Conservation (phyloP, 2,329 filamentous ascomycete genomes). For the Exophiala xenobiotica region DNA sequence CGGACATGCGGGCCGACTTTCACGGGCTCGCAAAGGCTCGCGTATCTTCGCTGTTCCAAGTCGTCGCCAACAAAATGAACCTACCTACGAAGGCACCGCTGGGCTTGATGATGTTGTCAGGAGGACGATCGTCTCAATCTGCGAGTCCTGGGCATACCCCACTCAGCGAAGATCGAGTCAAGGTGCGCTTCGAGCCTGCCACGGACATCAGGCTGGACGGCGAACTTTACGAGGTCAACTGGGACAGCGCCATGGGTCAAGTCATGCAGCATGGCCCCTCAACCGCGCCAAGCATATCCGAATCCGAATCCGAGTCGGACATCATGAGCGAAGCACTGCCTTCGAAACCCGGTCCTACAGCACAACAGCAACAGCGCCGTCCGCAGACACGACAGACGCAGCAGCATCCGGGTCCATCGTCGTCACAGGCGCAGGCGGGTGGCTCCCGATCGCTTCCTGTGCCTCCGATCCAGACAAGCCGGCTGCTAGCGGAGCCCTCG, state of each 20-base stretch:
- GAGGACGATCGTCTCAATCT: constrained; percentile 61
- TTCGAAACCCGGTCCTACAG: constrained; percentile 6
- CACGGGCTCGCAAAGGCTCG: constrained; percentile 68
- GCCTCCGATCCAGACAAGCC: constrained; percentile 19
- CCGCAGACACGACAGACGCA: constrained; percentile 20
- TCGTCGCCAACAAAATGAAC: constrained; percentile 78
- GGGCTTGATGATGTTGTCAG: constrained; percentile 64
- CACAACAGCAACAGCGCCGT: constrained; percentile 16
- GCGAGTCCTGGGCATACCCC: constrained; percentile 68
- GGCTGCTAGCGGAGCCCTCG: constrained; percentile 12
- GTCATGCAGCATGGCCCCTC: constrained; percentile 22
- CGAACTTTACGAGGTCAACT: constrained; percentile 32
- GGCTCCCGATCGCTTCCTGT: constrained; percentile 8
- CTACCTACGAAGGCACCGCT: constrained; percentile 60
- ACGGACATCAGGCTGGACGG: constrained; percentile 45
- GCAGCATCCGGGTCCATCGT: constrained; percentile 3
- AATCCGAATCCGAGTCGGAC: constrained; percentile 26
- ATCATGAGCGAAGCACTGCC: constrained; percentile 18
- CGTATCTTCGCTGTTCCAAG: constrained; percentile 71
- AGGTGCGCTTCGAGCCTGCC: constrained; percentile 59
- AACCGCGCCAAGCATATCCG: constrained; percentile 13
- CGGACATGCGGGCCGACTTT: constrained; percentile 65
- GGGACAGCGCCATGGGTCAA: constrained; percentile 18
- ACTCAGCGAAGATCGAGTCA: constrained; percentile 68
- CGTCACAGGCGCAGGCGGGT: constrained; percentile 4